Base-by-base conservation (phyloP, 176 grass and related monocot genomes). In the Oryza glaberrima region DNA sequence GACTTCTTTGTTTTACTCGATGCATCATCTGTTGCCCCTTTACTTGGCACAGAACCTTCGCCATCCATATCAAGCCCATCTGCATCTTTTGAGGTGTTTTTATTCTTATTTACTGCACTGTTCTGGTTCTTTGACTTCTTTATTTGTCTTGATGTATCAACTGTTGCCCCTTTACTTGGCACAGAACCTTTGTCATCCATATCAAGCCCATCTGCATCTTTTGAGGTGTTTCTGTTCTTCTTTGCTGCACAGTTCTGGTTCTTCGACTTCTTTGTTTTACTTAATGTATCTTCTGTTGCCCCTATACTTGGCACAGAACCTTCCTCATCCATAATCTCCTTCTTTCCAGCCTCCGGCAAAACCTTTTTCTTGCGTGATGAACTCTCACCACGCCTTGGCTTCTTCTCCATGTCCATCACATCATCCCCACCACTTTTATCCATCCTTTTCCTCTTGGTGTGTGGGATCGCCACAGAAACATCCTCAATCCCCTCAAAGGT, bases 401-500 rank as follows among this genome's bases (percentile, higher is more conserved):
- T 86, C 76, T 87, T 90, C 49, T 70, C 80, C 63, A 75, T 90
- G 63, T 48, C 58, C 5, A 5, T 47, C 79, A 79, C 84, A 87
- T 48, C 67, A 78, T 86, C 69, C 67, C 65, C 45, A 11, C 35
- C 20, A 4, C 45, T 65, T 65, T 82, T 82, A 36, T 63, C 75
- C 61, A 75, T 70, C 70, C 28, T 90, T 83, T 83, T 79, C 69
- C 84, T 75, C 67, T 90, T 73, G 35, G 58, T 20, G 11, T 44
- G 60, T 17, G 70, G 61, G 12, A 14, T 41, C 17, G 3, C 38
- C 28, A 74, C 67, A 4, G 25, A 0, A 38, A 82, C 80, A 26
- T 79, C 88, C 69, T 83, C 84, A 69, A 87, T 87, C 34, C 84
- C 84, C 40, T 79, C 47, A 68, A 65, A 87, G 26, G 75, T 65